Evolutionary conservation across 139 green algal genomes (phyloP).

Genomic region (Chlamydomonas sp.): DNA sequence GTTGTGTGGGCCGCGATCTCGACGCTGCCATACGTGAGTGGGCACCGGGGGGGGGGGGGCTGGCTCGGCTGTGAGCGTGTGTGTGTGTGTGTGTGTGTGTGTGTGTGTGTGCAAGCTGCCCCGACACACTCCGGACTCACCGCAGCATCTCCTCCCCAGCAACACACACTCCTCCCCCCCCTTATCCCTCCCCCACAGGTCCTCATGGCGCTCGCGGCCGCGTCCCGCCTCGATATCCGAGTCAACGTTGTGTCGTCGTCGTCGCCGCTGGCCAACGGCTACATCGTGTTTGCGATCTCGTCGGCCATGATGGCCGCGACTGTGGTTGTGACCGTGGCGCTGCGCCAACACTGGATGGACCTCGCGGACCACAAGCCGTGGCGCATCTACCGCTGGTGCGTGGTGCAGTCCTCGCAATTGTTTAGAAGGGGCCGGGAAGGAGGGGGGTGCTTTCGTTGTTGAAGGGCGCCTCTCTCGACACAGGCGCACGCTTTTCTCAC

Average conservation of each 20-base stretch:
- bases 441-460: neutral
- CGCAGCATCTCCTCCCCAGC: neutral
- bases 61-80: constrained; percentile 5
- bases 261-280: constrained; percentile 17
- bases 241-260: neutral
- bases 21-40: constrained; percentile 22
- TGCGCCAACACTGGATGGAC: constrained; percentile 13
- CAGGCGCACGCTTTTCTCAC: neutral
- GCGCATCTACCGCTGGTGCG: constrained; percentile 40
- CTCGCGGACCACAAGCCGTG: constrained; percentile 35
- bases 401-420: no score
- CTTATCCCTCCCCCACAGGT: neutral
- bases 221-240: constrained; percentile 25
- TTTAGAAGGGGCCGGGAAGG: neutral
- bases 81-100: neutral
- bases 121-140: neutral
- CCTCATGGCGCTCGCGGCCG: constrained; percentile 20
- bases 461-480: neutral
- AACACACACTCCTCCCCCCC: neutral
- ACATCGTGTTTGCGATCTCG: constrained; percentile 30
- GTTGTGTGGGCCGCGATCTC: constrained; percentile 4
- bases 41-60: no score
- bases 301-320: constrained; percentile 22
- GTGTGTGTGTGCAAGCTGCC: neutral
- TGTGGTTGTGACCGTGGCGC: constrained; percentile 11